Percentiles rank a stretch among this genome's conserved stretches.
Conservation (phyloP, 768 basidiomycete species). For the Xanthoconium purpureum region DNA sequence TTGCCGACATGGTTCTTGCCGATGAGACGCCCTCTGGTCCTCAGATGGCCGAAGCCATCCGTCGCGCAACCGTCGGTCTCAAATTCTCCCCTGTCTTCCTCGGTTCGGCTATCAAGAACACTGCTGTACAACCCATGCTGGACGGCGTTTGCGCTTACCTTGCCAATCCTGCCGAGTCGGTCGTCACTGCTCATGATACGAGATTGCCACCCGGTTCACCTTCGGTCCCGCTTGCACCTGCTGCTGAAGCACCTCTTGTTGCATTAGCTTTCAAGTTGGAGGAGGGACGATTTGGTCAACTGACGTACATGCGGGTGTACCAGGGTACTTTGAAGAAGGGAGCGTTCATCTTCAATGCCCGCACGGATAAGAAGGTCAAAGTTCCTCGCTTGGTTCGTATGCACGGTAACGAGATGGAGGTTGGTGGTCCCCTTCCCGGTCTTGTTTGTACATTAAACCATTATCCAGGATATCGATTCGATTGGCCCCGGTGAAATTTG, state of each 20-base stretch:
- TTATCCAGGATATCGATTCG: constrained; percentile 75
- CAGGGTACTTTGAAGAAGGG: constrained; percentile 91
- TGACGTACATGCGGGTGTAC: constrained; percentile 98
- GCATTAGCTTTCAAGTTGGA: constrained; percentile 98
- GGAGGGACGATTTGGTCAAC: constrained; percentile 93
- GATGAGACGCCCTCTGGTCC: constrained; percentile 71
- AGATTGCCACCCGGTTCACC: constrained; percentile 62
- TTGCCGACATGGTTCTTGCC: constrained; percentile 88
- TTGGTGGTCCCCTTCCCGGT: constrained; percentile 29
- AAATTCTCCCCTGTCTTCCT: constrained; percentile 97
- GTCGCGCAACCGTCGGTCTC: constrained; percentile 81
- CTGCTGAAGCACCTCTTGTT: constrained; percentile 82
- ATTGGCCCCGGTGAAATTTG: constrained; percentile 99
- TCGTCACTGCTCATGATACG: constrained; percentile 80
- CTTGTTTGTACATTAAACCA: neutral
- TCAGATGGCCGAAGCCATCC: constrained; percentile 81
- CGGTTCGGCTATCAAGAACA: constrained; percentile 97
- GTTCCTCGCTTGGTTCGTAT: constrained; percentile 94
- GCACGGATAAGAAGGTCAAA: constrained; percentile 96
- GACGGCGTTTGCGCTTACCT: constrained; percentile 97
- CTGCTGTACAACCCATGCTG: constrained; percentile 87
- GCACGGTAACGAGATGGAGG: constrained; percentile 99
- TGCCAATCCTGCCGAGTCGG: constrained; percentile 79
- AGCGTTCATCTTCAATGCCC: constrained; percentile 81
- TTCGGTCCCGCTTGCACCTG: constrained; percentile 74